phyloP scores from a whole-genome alignment of 495 filamentous ascomycete genomes.

The Penicillium silybi region DNA sequence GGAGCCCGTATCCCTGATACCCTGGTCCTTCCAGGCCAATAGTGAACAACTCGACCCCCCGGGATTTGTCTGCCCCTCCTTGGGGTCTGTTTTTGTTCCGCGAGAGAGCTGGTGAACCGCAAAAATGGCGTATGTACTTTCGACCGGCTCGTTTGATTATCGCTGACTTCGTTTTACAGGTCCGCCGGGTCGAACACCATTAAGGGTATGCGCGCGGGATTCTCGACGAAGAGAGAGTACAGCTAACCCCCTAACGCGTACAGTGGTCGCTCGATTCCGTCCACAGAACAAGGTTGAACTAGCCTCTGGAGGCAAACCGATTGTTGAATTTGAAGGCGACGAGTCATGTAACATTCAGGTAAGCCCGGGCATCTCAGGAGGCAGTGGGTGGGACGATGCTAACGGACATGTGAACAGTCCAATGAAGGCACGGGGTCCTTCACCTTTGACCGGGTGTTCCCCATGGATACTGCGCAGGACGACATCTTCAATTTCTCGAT shows the following conservation, averaged over 20 bases:
- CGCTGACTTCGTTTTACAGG: slow-evolving; percentile 22
- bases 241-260: slow-evolving; percentile 15
- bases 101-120: slow-evolving; percentile 6
- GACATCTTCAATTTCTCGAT: slow-evolving; percentile 99
- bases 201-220: slow-evolving; percentile 52
- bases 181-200: slow-evolving; percentile 58
- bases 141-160: background rate
- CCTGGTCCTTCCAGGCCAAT: slow-evolving; percentile 23
- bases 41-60: slow-evolving; percentile 12
- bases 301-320: slow-evolving; percentile 81
- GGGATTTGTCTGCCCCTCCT: slow-evolving; percentile 26
- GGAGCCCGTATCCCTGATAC: slow-evolving; percentile 12
- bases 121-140: slow-evolving; percentile 48
- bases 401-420: slow-evolving; percentile 51
- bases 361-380: slow-evolving; percentile 32
- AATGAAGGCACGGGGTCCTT: slow-evolving; percentile 79
- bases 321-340: slow-evolving; percentile 81
- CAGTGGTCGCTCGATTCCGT: slow-evolving; percentile 93
- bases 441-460: slow-evolving; percentile 97
- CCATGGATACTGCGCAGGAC: slow-evolving; percentile 78
- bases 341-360: slow-evolving; percentile 88
- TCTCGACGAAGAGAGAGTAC: background rate
- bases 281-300: slow-evolving; percentile 94
- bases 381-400: slow-evolving; percentile 5
- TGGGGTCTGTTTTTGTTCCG: slow-evolving; percentile 17